Evolutionary conservation across 2,329 filamentous ascomycete genomes (phyloP).

Genomic region (Epichloe coenophiala): DNA sequence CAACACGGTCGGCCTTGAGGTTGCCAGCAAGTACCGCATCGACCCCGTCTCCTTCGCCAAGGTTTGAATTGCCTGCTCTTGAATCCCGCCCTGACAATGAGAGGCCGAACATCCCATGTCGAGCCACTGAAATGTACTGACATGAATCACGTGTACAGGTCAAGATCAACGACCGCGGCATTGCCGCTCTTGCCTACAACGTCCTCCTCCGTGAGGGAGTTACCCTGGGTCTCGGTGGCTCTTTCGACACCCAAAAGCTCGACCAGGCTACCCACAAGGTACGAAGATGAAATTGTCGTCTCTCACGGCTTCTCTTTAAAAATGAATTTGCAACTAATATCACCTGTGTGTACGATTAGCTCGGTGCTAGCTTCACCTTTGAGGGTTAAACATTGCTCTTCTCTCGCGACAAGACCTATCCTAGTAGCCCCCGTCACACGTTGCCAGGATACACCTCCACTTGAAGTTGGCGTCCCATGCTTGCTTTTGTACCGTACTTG

Average conservation of each 20-base stretch:
- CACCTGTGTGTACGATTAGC: conserved; percentile 23
- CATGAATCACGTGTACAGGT: conserved; percentile 41
- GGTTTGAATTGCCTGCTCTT: conserved; percentile 38
- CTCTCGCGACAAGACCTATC: background rate
- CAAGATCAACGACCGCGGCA: conserved; percentile 99
- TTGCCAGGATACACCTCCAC: conserved; percentile 8
- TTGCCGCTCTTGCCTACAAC: conserved; percentile 96
- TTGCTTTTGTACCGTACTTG: conserved; percentile 19
- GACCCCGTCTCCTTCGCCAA: conserved; percentile 98
- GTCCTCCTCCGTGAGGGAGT: conserved; percentile 96
- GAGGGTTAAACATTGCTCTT: conserved; percentile 48
- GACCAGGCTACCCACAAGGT: conserved; percentile 99
- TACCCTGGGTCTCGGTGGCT: conserved; percentile 90
- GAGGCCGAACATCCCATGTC: background rate
- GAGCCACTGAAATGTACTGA: background rate
- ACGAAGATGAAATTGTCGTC: conserved; percentile 10
- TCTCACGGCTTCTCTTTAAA: background rate
- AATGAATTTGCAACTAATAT: background rate
- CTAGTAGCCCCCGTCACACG: conserved; percentile 1
- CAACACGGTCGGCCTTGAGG: conserved; percentile 88
- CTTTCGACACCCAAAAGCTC: conserved; percentile 98
- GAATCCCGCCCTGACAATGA: background rate
- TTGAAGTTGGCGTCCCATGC: conserved; percentile 11
- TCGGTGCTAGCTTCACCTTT: conserved; percentile 78
- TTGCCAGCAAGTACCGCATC: conserved; percentile 98